A percentile compares a stretch with the other conserved stretches of the same genome.
Evolutionary conservation across 2,329 filamentous ascomycete genomes (phyloP).

Genomic region (Paracamarosporium sp.): DNA sequence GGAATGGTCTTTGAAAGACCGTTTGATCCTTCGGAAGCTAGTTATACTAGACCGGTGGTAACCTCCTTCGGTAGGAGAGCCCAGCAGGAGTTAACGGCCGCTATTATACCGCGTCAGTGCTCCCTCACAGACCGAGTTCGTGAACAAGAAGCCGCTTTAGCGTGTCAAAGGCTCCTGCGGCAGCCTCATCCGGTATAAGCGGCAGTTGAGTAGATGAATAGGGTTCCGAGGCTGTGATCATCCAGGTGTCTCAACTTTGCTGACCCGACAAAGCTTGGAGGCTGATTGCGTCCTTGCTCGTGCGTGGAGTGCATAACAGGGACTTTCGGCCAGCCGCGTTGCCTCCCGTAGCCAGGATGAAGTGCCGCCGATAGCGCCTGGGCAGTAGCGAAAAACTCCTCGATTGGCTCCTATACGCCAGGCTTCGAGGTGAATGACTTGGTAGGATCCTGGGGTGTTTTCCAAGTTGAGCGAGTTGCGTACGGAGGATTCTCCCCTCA

Average conservation of each 20-base stretch:
- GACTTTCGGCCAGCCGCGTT: not conserved
- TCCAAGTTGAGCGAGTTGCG: not conserved
- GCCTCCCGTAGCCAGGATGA: not conserved
- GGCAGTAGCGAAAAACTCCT: not conserved
- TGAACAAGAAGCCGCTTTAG: not conserved
- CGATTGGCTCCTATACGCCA: not conserved
- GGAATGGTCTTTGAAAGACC: not conserved
- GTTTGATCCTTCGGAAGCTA: not conserved
- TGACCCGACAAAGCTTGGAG: not conserved
- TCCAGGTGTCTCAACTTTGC: not conserved
- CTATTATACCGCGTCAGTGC: not conserved
- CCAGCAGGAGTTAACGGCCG: not conserved
- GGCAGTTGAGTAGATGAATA: not conserved
- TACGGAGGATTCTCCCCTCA: not conserved
- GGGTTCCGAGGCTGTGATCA: not conserved
- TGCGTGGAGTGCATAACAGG: not conserved
- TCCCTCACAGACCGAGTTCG: not conserved
- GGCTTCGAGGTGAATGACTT: not conserved
- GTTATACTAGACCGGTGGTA: not conserved
- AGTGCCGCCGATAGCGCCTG: not conserved
- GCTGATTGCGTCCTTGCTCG: not conserved
- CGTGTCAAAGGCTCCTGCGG: not conserved
- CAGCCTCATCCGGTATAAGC: not conserved
- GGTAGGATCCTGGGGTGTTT: not conserved
- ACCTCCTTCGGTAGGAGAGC: not conserved